Evolutionary conservation across 768 basidiomycete genomes (phyloP).

Genomic region (Podaxis sp.): DNA sequence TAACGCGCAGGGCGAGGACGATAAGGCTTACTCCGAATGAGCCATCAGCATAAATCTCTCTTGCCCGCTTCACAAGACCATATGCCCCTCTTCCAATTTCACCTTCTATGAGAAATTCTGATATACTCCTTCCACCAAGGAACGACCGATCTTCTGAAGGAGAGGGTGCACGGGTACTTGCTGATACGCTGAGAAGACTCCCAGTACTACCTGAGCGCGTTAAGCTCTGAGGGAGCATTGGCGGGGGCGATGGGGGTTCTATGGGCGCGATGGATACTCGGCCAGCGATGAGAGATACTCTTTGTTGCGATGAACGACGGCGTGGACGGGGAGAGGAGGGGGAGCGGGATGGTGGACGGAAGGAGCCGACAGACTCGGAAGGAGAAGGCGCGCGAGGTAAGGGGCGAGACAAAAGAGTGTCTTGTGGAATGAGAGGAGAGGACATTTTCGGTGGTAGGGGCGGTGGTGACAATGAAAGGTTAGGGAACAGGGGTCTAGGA

Average conservation of each 20-base stretch:
- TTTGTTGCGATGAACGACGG: conserved; percentile 78
- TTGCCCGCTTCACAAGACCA: conserved; percentile 88
- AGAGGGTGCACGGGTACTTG: conserved; percentile 63
- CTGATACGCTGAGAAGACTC: conserved; percentile 58
- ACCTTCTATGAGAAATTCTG: conserved; percentile 80
- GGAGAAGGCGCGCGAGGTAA: conserved; percentile 23
- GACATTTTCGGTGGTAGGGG: conserved; percentile 19
- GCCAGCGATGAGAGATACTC: conserved; percentile 81
- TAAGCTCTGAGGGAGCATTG: conserved; percentile 58
- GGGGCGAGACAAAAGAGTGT: conserved; percentile 18
- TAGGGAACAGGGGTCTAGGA: conserved; percentile 17
- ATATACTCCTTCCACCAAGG: conserved; percentile 70
- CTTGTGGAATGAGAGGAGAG: conserved; percentile 3
- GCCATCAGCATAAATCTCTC: conserved; percentile 74
- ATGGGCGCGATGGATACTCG: conserved; percentile 76
- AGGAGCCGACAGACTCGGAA: conserved; percentile 26
- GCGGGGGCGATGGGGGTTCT: conserved; percentile 68
- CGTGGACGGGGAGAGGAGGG: conserved; percentile 64
- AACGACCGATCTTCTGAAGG: conserved; percentile 49
- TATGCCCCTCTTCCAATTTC: conserved; percentile 96
- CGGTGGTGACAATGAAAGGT: conserved; percentile 20
- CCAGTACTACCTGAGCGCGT: conserved; percentile 62
- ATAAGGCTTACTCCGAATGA: conserved; percentile 71
- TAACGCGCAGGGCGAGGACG: conserved; percentile 16
- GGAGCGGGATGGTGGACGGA: conserved; percentile 38